Percentiles rank a stretch among this genome's conserved stretches.
Evolutionary conservation across 371 early-diverging fungal genomes (phyloP).

Genomic region (Encephalitozoon cuniculi): DNA sequence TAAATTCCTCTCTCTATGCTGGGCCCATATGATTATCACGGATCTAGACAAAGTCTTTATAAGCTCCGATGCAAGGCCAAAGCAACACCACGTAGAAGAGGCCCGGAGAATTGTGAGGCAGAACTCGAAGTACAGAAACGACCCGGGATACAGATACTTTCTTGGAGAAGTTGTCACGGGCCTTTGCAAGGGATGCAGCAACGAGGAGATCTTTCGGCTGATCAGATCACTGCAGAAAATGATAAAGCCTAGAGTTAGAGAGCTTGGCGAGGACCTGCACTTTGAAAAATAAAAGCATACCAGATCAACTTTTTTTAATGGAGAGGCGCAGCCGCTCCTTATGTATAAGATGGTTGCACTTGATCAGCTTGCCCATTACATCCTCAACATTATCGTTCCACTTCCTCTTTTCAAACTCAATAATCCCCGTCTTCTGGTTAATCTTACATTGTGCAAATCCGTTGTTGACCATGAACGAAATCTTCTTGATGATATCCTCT

Average conservation of each 20-base stretch:
- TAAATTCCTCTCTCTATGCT: background rate
- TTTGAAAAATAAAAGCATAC: background rate
- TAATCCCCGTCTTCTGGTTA: constrained; percentile 45
- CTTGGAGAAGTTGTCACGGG: background rate
- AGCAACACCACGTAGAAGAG: background rate
- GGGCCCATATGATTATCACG: background rate
- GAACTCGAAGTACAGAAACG: background rate
- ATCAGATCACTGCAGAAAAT: background rate
- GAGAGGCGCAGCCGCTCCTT: constrained; percentile 15
- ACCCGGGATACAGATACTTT: background rate
- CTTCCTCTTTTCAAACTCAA: constrained; percentile 46
- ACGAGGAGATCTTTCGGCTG: background rate
- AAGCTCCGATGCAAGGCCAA: background rate
- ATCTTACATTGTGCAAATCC: constrained; percentile 38
- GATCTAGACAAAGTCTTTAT: background rate
- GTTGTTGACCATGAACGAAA: constrained; percentile 56
- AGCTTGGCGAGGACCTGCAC: background rate
- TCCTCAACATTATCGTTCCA: constrained; percentile 39
- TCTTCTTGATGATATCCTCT: constrained; percentile 39
- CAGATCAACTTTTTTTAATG: constrained; percentile 6
- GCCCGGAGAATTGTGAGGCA: background rate
- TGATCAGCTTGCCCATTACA: constrained; percentile 54
- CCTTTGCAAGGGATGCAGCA: background rate
- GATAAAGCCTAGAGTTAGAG: background rate
- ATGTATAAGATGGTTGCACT: constrained; percentile 53